Evolutionary conservation across 176 grass and related monocot genomes (phyloP), one percentile per base, ranked within the genome.

Genomic region (Eragrostis curvula): DNA sequence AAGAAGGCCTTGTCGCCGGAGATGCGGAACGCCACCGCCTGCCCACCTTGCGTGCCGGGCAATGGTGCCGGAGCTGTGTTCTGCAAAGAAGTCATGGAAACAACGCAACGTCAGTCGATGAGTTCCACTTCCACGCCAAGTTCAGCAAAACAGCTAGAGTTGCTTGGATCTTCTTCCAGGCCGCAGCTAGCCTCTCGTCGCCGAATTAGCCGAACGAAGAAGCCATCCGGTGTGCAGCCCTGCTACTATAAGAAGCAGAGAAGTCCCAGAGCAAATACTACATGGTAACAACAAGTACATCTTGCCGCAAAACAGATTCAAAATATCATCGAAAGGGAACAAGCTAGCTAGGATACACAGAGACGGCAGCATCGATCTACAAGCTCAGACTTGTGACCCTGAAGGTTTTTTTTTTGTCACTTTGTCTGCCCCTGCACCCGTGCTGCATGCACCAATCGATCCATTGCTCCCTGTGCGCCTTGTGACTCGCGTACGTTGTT

Each of bases 1-100:
- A 98, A 96, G 85, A 93, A 98, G 66, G 91, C 93, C 85, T 95
- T 98, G 85, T 98, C 96, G 50, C 96, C 90, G 18, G 93, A 98
- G 71, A 96, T 96, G 60, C 96, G 88, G 89, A 98, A 95, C 58
- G 96, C 93, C 49, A 92, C 96, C 25, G 96, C 96, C 85, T 98
- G 96, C 46, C 93, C 88, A 20, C 96, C 96, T 81, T 96, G 43
- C 93, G 91, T 85, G 66, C 96, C 96, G 16, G 96, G 90, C 79
- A 91, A 67, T 13, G 96, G 96, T 45, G 93, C 92, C 43, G 96
- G 96, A 72, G 96, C 88, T 56, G 96, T 93, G 89, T 98, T 98
- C 96, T 98, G 91, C 20, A 11, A n/a, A n/a, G n/a, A n/a, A n/a
- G n/a, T n/a, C n/a, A n/a, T n/a, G n/a, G n/a, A n/a, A n/a, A n/a